phyloP scores from a whole-genome alignment of 768 basidiomycete species.

The Phanerochaete sordida region DNA sequence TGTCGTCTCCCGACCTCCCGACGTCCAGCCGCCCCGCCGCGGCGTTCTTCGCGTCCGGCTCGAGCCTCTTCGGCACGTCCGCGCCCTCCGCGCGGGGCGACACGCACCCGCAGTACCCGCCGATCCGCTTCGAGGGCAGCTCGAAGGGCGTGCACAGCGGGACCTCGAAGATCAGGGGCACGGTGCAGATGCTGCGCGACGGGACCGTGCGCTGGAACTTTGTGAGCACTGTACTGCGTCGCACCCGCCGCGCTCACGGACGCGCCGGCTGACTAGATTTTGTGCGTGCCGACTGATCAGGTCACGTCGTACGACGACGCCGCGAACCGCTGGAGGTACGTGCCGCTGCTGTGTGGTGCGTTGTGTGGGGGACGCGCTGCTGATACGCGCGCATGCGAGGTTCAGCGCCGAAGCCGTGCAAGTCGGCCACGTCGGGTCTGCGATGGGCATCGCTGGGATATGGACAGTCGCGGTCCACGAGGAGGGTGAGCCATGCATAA shows the following conservation, averaged over 20 bases:
- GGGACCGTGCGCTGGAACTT: constrained; percentile 40
- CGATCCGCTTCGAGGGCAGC: constrained; percentile 27
- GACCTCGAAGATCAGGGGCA: constrained; percentile 29
- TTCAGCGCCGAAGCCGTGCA: constrained; percentile 65
- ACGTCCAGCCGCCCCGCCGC: neutral
- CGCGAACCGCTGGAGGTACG: constrained; percentile 9
- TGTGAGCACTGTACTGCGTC: constrained; percentile 37
- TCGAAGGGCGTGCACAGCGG: constrained; percentile 25
- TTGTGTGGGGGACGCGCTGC: neutral
- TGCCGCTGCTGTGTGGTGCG: too few relatives aligned
- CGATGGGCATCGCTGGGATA: constrained; percentile 60
- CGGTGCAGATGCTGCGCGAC: constrained; percentile 30
- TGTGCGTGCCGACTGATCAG: constrained; percentile 3
- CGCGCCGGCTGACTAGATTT: neutral
- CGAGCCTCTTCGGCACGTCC: neutral
- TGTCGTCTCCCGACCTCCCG: neutral
- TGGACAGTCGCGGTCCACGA: constrained; percentile 67
- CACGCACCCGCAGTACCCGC: constrained; percentile 19
- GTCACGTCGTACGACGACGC: constrained; percentile 8
- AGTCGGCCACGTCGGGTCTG: constrained; percentile 61
- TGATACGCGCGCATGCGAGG: neutral
- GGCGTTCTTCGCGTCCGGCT: neutral
- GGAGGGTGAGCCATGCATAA: constrained; percentile 37
- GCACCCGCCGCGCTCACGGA: neutral
- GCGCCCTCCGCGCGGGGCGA: constrained; percentile 11